Percentiles rank a stretch among this genome's conserved stretches.
Conservation (phyloP, 768 basidiomycete species). For the Symmetrospora coprosmae region DNA sequence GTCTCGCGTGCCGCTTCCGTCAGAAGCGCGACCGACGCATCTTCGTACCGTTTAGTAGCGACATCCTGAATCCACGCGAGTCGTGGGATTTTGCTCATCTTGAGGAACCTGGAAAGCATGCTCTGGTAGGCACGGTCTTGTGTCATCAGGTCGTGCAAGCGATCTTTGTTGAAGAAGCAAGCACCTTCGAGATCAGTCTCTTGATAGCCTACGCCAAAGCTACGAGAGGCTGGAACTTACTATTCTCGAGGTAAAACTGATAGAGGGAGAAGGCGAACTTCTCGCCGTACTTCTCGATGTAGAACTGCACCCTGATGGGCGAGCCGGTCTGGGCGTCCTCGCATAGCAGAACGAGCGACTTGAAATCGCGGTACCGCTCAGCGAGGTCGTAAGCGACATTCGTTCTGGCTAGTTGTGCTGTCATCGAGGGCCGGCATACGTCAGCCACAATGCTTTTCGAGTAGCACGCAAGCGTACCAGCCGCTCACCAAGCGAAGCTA, state of each 20-base stretch:
- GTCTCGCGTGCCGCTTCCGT: conserved; percentile 48
- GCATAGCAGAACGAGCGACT: conserved; percentile 68
- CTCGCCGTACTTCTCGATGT: conserved; percentile 63
- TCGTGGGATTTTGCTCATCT: conserved; percentile 45
- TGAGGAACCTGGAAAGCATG: conserved; percentile 63
- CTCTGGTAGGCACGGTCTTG: conserved; percentile 51
- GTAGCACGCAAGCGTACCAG: not conserved
- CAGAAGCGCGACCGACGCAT: conserved; percentile 53
- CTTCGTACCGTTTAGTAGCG: conserved; percentile 51
- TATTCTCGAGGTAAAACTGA: conserved; percentile 81
- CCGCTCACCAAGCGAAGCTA: conserved; percentile 63
- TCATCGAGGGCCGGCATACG: not conserved
- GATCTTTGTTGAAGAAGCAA: conserved; percentile 43
- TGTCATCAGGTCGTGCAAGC: conserved; percentile 65
- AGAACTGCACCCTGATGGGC: conserved; percentile 43
- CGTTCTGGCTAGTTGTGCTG: conserved; percentile 47
- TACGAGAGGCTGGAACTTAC: conserved; percentile 40
- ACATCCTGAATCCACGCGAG: conserved; percentile 74
- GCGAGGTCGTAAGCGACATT: conserved; percentile 65
- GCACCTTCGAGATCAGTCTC: not conserved
- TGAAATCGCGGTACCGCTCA: conserved; percentile 73
- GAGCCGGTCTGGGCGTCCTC: conserved; percentile 44
- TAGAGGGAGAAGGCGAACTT: conserved; percentile 81
- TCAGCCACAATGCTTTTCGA: not conserved
- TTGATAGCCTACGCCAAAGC: no score